Evolutionary conservation across 2,329 filamentous ascomycete genomes (phyloP), one percentile per base, ranked within the genome.

Genomic region (Penicillium nordicum): DNA sequence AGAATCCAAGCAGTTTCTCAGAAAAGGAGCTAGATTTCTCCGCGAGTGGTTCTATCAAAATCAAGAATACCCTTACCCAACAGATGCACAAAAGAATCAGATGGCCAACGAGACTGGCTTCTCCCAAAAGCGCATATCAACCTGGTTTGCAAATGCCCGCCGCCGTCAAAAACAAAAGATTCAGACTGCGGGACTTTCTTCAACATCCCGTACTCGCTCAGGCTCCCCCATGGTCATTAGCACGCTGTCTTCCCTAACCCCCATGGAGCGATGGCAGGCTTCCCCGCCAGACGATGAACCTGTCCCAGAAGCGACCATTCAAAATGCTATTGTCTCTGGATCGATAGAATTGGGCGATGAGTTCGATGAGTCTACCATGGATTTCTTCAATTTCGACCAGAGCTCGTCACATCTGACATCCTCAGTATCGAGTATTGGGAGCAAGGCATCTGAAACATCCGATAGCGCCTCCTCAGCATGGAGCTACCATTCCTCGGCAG

Each of bases 141-240:
- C 79, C 50, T 82, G 79, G 79, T 81, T 82, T 60, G 74, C 78
- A 23, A 82, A 82, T 59, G 79, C 78, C 0, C 72, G 80, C 21
- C 74, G 80, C 8, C 78, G 79, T 1, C 76, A 80, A 41, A 75
- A 78, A 8, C 66, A 78, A 37, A 69, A 64, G 36, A 49, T 62
- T 0, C 64, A 69, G 29, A 47, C 53, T 4, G 55, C 51, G 2
- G 61, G 54, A 6, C 14, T 54, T 3, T 32, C 53, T 64, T 70
- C 45, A 37, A 37, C 68, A 21, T 65, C 66, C 4, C 69, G 68
- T 21, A 59, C 70, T 59, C 69, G 68, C 10, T 69, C 72, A 0
- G 78, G 77, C 2, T 80, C 79, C 3, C 78, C 78, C 1, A 76
- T 80, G 71, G 73, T 77, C 1, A 69, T 63, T 1, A 67, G 66